These are phyloP conservation scores for Rhamnella rubrinervis DNA, from an alignment of 331 rosid genomes.

Conservation along the genomic window DNA sequence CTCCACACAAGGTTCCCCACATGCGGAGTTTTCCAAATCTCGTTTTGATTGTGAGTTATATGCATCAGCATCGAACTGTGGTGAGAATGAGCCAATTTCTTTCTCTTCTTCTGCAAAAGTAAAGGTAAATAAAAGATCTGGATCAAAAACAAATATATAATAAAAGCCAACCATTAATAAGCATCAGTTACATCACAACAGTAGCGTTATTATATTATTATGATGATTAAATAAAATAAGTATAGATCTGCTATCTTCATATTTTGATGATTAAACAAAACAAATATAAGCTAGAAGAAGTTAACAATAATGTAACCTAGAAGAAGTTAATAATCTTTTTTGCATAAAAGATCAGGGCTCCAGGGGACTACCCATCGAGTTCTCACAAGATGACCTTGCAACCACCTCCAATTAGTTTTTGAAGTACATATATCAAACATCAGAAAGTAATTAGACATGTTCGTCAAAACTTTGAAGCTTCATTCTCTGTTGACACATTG, in stretches of 20 bases:
- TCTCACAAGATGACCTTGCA: no score
- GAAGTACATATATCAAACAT: no score
- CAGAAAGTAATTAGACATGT: no score
- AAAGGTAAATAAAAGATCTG: neutral
- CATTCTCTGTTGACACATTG: no score
- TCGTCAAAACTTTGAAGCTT: no score
- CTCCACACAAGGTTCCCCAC: slow-evolving; percentile 24
- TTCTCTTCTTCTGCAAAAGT: slow-evolving; percentile 63
- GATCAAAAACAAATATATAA: neutral
- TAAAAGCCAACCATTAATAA: no score
- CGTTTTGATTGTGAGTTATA: slow-evolving; percentile 36
- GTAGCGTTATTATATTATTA: no score
- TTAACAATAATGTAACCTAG: no score
- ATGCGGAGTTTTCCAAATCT: slow-evolving; percentile 26
- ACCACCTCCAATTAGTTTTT: no score
- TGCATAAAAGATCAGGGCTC: neutral
- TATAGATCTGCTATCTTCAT: neutral
- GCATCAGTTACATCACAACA: no score
- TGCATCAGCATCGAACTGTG: slow-evolving; percentile 55
- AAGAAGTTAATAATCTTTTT: neutral
- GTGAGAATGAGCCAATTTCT: slow-evolving; percentile 31
- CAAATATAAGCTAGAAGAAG: neutral
- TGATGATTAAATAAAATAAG: neutral
- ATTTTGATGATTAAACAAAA: neutral
- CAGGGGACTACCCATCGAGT: no score